Conservation (phyloP, 345 rosid species). For the Bretschneidera sinensis region DNA sequence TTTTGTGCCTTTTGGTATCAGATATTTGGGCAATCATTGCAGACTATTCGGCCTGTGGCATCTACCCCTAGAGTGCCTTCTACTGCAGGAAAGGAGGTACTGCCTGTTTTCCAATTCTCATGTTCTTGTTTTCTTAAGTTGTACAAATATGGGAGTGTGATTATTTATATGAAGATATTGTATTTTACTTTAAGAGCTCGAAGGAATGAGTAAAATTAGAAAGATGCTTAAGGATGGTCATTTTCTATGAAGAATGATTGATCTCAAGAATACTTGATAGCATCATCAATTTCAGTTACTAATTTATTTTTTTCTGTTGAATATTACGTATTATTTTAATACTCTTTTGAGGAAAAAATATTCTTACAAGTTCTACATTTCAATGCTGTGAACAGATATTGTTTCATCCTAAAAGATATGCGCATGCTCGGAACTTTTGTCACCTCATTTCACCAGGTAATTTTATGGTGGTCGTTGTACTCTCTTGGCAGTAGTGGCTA, state of each 20-base stretch:
- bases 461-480: not conserved
- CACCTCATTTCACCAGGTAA: slow-evolving; percentile 48
- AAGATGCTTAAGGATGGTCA: no score
- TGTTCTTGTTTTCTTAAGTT: no score
- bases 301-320: slow-evolving; percentile 8
- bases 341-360: not conserved
- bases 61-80: slow-evolving; percentile 38
- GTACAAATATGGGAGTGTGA: no score
- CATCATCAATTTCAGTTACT: not conserved
- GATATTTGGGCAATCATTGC: slow-evolving; percentile 40
- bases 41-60: slow-evolving; percentile 30
- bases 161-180: no score
- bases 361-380: slow-evolving; percentile 7
- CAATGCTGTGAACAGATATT: slow-evolving; percentile 31
- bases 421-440: slow-evolving; percentile 37
- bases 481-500: not conserved
- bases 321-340: not conserved
- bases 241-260: no score
- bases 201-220: no score
- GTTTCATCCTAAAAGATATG: slow-evolving; percentile 35
- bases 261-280: not conserved
- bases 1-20: slow-evolving; percentile 19
- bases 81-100: slow-evolving; percentile 42
- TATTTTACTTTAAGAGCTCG: no score
- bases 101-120: not conserved